Evolutionary conservation across 306 rosid genomes (phyloP).

Genomic region (Myrica gale): DNA sequence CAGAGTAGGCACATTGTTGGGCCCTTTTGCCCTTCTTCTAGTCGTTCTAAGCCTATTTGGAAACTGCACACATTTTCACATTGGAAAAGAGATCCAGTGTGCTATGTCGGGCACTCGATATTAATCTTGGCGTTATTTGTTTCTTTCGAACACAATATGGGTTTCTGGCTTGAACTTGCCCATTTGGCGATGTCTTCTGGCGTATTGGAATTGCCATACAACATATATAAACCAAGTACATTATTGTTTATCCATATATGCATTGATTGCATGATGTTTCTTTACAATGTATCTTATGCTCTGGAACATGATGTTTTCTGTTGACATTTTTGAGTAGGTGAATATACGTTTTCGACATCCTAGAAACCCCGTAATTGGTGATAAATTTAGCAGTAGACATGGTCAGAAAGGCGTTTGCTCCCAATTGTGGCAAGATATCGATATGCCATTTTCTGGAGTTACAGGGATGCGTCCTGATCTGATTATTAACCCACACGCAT

Average conservation of each 20-base stretch:
- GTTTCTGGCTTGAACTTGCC: neutral
- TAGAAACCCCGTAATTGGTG: slow-evolving; percentile 89
- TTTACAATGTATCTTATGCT: neutral
- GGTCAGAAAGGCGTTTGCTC: slow-evolving; percentile 99
- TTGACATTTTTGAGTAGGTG: slow-evolving; percentile 51
- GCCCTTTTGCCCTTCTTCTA: neutral
- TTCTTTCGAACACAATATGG: neutral
- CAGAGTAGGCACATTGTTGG: neutral
- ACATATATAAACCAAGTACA: neutral
- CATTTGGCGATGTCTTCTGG: neutral
- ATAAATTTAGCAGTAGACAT: slow-evolving; percentile 97
- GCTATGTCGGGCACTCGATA: neutral
- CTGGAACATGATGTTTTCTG: neutral
- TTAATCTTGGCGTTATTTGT: no score
- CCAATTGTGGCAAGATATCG: slow-evolving; percentile 96
- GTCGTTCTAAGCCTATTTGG: neutral
- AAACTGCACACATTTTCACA: neutral
- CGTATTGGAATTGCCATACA: neutral
- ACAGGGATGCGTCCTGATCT: slow-evolving; percentile 99
- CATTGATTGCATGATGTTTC: neutral
- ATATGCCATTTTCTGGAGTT: slow-evolving; percentile 94
- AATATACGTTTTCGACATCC: slow-evolving; percentile 91
- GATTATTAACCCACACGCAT: slow-evolving; percentile 96
- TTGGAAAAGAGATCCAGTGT: no score
- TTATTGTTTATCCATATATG: neutral